phyloP scores from a whole-genome alignment of 176 grass and related monocot species.

The Rhynchospora tenuis region DNA sequence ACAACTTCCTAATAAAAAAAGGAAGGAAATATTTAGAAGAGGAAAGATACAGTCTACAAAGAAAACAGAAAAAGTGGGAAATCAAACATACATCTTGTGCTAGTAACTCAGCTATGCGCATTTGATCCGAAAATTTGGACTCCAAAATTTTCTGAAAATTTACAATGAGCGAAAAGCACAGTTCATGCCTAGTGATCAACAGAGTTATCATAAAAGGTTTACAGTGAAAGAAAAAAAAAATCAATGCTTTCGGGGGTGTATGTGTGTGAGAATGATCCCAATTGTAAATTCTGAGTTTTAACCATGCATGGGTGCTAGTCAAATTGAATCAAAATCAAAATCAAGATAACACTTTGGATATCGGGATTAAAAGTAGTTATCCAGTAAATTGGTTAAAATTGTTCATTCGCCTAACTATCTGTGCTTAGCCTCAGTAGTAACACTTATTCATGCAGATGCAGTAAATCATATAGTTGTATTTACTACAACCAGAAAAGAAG shows the following conservation, averaged over 20 bases:
- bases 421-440: neutral
- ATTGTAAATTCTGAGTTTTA: no score
- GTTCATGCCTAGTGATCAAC: neutral
- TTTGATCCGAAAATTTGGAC: constrained; percentile 42
- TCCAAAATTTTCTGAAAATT: constrained; percentile 55
- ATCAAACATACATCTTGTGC: constrained; percentile 65
- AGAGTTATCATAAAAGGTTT: neutral
- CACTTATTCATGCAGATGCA: neutral
- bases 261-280: no score
- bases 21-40: neutral
- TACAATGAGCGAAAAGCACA: neutral
- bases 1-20: neutral
- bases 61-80: constrained; percentile 21
- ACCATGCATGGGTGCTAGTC: no score
- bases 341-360: neutral
- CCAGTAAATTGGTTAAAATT: neutral
- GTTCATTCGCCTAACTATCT: neutral
- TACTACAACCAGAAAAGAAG: neutral
- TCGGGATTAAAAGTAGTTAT: neutral
- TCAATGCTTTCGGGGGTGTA: no score
- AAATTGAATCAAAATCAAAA: neutral
- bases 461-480: neutral
- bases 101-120: constrained; percentile 52
- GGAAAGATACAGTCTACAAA: neutral
- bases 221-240: neutral